Evolutionary conservation across 257 asterid species (phyloP).

Genomic region (Solanum sejunctum): DNA sequence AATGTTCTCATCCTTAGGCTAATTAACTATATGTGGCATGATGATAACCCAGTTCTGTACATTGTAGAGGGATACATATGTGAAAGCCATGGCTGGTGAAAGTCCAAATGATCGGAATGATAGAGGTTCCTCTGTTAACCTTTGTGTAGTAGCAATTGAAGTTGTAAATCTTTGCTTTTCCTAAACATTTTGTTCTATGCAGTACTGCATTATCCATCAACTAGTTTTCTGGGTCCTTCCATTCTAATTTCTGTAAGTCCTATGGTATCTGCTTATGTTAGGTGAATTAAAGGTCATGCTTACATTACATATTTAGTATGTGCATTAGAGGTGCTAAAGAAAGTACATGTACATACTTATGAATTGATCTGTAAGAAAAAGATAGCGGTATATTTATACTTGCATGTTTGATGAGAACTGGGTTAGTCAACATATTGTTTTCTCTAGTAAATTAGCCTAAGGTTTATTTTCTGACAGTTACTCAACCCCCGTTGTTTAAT

Average conservation of each 20-base stretch:
- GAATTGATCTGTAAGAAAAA: background rate
- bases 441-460: too few species aligned
- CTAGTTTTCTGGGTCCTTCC: too few species aligned
- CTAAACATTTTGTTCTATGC: background rate
- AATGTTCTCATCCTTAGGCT: too few species aligned
- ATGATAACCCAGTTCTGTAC: background rate
- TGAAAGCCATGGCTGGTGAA: conserved; percentile 71
- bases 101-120: conserved; percentile 93
- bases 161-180: background rate
- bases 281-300: background rate
- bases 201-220: background rate
- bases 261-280: background rate
- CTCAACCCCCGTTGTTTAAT: too few species aligned
- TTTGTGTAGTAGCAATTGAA: too few species aligned
- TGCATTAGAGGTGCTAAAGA: background rate
- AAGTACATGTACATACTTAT: background rate
- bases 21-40: too few species aligned
- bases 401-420: background rate
- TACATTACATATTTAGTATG: background rate
- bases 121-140: conserved; percentile 49
- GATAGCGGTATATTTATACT: background rate
- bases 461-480: too few species aligned
- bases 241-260: background rate
- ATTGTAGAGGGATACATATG: conserved; percentile 69
- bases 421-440: background rate